phyloP scores from a whole-genome alignment of 139 green algal species.

The Trebouxia sp. region DNA sequence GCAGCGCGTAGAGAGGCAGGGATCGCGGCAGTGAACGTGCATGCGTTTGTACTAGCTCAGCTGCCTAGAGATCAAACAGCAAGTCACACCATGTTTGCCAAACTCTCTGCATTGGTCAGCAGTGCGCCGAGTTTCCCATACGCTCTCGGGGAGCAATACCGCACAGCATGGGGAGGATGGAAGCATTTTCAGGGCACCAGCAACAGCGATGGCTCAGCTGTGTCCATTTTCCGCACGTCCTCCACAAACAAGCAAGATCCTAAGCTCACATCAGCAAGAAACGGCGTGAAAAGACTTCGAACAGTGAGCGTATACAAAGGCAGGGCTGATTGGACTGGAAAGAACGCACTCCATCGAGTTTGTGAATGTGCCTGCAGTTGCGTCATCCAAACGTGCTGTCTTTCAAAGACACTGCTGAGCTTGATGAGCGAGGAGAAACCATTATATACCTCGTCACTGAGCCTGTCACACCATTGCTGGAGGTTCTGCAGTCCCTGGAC shows the following conservation, averaged over 20 bases:
- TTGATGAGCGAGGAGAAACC: conserved; percentile 66
- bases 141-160: conserved; percentile 58
- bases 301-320: conserved; percentile 48
- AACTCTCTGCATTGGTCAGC: conserved; percentile 71
- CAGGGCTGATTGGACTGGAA: background rate
- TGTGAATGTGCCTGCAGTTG: conserved; percentile 49
- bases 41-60: background rate
- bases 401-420: conserved; percentile 81
- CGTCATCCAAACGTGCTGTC: conserved; percentile 85
- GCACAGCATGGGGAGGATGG: conserved; percentile 70
- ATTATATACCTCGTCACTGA: conserved; percentile 89
- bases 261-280: conserved; percentile 66
- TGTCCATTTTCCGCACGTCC: conserved; percentile 79
- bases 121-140: conserved; percentile 70
- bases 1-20: too few relatives aligned
- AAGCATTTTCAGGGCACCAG: conserved; percentile 63
- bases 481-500: conserved; percentile 63
- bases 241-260: conserved; percentile 56
- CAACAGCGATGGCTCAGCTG: conserved; percentile 67
- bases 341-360: background rate
- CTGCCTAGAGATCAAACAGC: background rate
- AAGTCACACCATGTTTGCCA: conserved; percentile 72
- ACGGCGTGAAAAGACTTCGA: conserved; percentile 80
- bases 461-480: conserved; percentile 68
- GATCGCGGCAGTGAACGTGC: too few relatives aligned